A percentile compares a stretch with the other conserved stretches of the same genome.
These are phyloP conservation scores for Cutaneotrichosporon sp. DNA, from an alignment of 1,284 basidiomycete species.

Conservation along the genomic window DNA sequence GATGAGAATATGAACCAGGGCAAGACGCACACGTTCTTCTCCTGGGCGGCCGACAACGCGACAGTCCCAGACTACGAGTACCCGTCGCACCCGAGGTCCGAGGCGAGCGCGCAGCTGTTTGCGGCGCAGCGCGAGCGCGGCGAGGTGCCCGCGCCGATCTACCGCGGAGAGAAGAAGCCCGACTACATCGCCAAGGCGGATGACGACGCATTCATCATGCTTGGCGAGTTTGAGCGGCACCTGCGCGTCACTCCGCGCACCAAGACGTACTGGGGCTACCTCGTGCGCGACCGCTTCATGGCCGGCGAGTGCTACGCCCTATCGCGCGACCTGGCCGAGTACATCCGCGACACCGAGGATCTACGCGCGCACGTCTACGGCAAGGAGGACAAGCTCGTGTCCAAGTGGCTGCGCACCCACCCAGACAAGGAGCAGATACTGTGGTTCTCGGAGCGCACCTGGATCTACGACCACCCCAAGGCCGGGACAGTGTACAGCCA, in stretches of 20 bases:
- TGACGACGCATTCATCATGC: constrained; percentile 91
- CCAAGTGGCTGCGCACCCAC: constrained; percentile 90
- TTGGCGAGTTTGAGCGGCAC: constrained; percentile 85
- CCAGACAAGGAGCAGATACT: constrained; percentile 76
- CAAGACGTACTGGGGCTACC: constrained; percentile 91
- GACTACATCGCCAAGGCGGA: constrained; percentile 91
- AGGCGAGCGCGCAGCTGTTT: constrained; percentile 15
- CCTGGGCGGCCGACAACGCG: constrained; percentile 76
- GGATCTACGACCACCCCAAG: constrained; percentile 97
- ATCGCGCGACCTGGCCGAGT: constrained; percentile 86
- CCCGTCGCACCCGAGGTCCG: constrained; percentile 19
- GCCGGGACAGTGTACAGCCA: constrained; percentile 93
- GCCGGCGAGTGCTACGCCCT: constrained; percentile 92
- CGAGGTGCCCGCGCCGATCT: constrained; percentile 23
- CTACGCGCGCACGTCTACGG: constrained; percentile 72
- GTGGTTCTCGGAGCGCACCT: constrained; percentile 91
- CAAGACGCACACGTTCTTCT: constrained; percentile 57
- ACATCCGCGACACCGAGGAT: constrained; percentile 72
- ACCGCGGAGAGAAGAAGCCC: constrained; percentile 59
- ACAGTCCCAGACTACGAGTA: constrained; percentile 69
- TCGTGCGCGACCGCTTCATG: constrained; percentile 94
- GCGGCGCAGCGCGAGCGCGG: background rate
- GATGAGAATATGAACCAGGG: constrained; percentile 58
- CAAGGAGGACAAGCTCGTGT: constrained; percentile 90
- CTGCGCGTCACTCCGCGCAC: constrained; percentile 70